Conservation (phyloP, 306 rosid genomes). For the barrel medic (Medicago truncatula) region MtrunA17r5.0-ANR NC_053043.1:4172001-4172500, state of each 20-base stretch:
- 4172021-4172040: conserved; percentile 97
- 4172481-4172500: not conserved
- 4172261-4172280: conserved; percentile 34
- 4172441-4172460: conserved; percentile 1
- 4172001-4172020: conserved; percentile 89
- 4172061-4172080: conserved; percentile 31
- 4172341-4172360: conserved; percentile 8
- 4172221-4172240: conserved; percentile 97
- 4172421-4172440: conserved; percentile 3
- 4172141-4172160: conserved; percentile 93
- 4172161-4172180: conserved; percentile 96
- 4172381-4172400: conserved; percentile 15
- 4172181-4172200: conserved; percentile 95
- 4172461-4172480: not conserved
- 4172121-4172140: conserved; percentile 36
- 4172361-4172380: conserved; percentile 35
- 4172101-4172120: conserved; percentile 32
- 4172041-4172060: conserved; percentile 49
- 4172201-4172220: conserved; percentile 92
- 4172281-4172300: conserved; percentile 15
- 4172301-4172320: not conserved
- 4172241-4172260: conserved; percentile 38
- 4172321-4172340: not conserved
- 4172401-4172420: conserved; percentile 29
- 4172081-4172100: conserved; percentile 6